Conservation (phyloP, 192 early-diverging fungal genomes). For the Rhizophagus clarus region DNA sequence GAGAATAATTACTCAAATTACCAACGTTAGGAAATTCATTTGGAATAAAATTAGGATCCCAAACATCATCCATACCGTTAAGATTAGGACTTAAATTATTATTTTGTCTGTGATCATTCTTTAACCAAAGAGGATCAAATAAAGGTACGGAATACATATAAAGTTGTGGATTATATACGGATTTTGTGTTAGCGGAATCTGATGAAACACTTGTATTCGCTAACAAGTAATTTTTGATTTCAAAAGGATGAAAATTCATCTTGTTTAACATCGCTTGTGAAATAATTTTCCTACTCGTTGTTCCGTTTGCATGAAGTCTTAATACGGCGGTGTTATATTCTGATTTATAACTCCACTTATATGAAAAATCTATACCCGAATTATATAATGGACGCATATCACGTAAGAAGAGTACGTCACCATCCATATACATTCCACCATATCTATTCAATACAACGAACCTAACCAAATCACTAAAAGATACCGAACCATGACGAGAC, state of each 20-base stretch:
- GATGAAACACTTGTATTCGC: slow-evolving; percentile 26
- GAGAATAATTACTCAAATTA: neutral
- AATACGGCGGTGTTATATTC: slow-evolving; percentile 42
- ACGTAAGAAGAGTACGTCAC: slow-evolving; percentile 38
- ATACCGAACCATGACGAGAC: slow-evolving; percentile 11
- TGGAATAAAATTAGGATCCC: neutral
- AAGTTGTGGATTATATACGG: slow-evolving; percentile 34
- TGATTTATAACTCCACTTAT: slow-evolving; percentile 39
- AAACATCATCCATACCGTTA: neutral
- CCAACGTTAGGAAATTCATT: neutral
- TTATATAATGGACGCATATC: slow-evolving; percentile 42
- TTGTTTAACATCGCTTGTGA: slow-evolving; percentile 34
- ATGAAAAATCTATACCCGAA: slow-evolving; percentile 40
- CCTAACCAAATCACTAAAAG: slow-evolving; percentile 39
- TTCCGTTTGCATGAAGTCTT: slow-evolving; percentile 33
- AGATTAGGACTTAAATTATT: slow-evolving; percentile 8
- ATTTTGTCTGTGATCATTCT: slow-evolving; percentile 23
- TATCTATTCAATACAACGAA: slow-evolving; percentile 40
- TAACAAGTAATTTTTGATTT: slow-evolving; percentile 18
- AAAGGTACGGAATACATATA: slow-evolving; percentile 35
- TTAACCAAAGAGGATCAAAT: slow-evolving; percentile 46
- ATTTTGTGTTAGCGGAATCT: slow-evolving; percentile 25
- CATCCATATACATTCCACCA: slow-evolving; percentile 45
- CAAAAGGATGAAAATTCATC: neutral
- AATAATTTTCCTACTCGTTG: slow-evolving; percentile 37